Conservation (phyloP, 306 rosid species). For the Clitoria ternatea region DNA sequence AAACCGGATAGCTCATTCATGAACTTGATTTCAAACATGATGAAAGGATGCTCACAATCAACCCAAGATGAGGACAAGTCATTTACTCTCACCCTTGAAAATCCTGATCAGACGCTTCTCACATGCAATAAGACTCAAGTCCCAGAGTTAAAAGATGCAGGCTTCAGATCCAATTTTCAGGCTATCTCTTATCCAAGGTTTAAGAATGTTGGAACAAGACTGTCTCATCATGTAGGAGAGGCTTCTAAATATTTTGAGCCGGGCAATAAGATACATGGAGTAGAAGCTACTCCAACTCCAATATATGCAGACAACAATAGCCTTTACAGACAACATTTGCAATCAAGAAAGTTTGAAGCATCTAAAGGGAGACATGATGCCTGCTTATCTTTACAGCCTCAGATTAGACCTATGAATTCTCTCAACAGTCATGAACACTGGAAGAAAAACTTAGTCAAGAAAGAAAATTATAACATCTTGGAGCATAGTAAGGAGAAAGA, state of each 20-base stretch:
- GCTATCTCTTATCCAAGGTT: conserved; percentile 37
- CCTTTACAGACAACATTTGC: conserved; percentile 18
- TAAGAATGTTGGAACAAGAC: conserved; percentile 32
- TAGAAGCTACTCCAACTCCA: conserved; percentile 40
- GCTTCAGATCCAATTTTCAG: conserved; percentile 55
- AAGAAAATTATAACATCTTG: conserved; percentile 23
- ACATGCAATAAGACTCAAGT: conserved; percentile 31
- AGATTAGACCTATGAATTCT: conserved; percentile 28
- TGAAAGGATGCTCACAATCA: conserved; percentile 59
- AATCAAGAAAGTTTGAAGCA: conserved; percentile 25
- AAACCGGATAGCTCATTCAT: conserved; percentile 71
- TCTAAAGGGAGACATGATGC: conserved; percentile 34
- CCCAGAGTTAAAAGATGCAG: conserved; percentile 27
- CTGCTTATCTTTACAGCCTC: conserved; percentile 27
- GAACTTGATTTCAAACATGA: conserved; percentile 78
- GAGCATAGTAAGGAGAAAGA: conserved; percentile 31
- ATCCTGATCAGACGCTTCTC: conserved; percentile 30
- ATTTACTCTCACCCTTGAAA: conserved; percentile 38
- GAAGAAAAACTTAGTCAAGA: conserved; percentile 28
- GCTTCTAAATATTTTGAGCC: conserved; percentile 39
- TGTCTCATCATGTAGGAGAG: conserved; percentile 37
- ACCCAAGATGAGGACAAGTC: conserved; percentile 36
- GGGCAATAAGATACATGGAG: conserved; percentile 16
- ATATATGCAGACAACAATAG: conserved; percentile 34
- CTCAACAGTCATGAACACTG: conserved; percentile 37